These are phyloP conservation scores for Oleoguttula mirabilis DNA, from an alignment of 495 filamentous ascomycete genomes.

Conservation along the genomic window DNA sequence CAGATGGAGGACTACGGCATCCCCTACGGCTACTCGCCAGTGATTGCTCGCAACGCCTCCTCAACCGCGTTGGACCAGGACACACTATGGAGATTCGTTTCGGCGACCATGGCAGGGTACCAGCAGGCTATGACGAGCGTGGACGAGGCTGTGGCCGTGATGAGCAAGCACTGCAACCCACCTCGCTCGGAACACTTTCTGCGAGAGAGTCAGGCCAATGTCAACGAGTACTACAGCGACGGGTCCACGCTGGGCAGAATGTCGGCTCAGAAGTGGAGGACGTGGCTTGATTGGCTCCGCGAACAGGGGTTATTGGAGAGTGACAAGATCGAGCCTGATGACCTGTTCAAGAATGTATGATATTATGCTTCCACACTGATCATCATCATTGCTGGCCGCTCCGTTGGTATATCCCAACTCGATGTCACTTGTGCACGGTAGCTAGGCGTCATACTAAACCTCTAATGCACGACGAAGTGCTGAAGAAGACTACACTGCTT, in stretches of 20 bases:
- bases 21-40: constrained; percentile 20
- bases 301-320: constrained; percentile 4
- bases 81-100: constrained; percentile 13
- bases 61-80: constrained; percentile 2
- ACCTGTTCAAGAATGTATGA: constrained; percentile 14
- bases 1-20: constrained; percentile 11
- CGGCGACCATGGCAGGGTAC: constrained; percentile 15
- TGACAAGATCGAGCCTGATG: not conserved
- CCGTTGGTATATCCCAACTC: too few relatives aligned
- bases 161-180: constrained; percentile 10
- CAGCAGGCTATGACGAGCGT: constrained; percentile 7
- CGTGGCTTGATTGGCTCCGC: constrained; percentile 13
- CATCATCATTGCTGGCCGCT: too few relatives aligned
- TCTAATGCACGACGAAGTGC: too few relatives aligned
- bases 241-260: constrained; percentile 11
- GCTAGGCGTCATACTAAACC: too few relatives aligned
- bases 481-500: too few relatives aligned
- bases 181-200: constrained; percentile 9
- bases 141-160: constrained; percentile 2
- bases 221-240: constrained; percentile 18
- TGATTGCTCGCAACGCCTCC: constrained; percentile 12
- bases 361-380: too few relatives aligned
- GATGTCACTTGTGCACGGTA: too few relatives aligned
- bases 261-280: constrained; percentile 10
- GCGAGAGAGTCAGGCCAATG: constrained; percentile 9